Base-by-base conservation (phyloP, 2,329 filamentous ascomycete species). In the Colletotrichum coccodes region DNA sequence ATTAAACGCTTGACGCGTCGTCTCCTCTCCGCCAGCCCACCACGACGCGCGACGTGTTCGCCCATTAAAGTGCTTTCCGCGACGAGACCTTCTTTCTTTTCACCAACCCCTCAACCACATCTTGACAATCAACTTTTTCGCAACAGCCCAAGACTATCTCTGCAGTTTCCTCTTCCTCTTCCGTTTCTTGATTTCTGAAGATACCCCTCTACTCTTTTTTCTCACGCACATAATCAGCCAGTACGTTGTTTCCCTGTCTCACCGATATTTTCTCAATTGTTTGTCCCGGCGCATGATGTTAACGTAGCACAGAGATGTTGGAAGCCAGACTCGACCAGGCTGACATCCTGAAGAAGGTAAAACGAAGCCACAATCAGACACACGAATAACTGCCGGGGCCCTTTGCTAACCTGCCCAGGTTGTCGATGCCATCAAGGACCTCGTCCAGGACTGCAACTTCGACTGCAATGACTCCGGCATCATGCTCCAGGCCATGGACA, bases 401-500 rank as follows among this genome's bases (percentile, higher is more conserved):
- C 11, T 38, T 32, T 56, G 57, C 70, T 68, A 46, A 50, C 66
- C 7, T n/a, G 52, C 23, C 56, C 74, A 97, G 94, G 94, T 98
- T 72, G 95, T 99, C 77, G 97, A 99, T 81, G 94, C 97, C 76
- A 98, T 99, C 91, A 98, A 98, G 85, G 96, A 99, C 78, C 91
- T 99, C 59, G 96, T 99, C 61, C 96, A 98, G 84, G 96, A 99
- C 85, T 99, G 96, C 91, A 99, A 99, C 86, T 99, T 99, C 85
- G 96, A 99, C 88, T 99, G 97, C 92, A 99, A 98, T 92, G 97
- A 99, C 88, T 95, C 94, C 63, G 96, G 96, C 71, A 96, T 99
- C 78, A 95, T 95, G 59, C 93, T 99, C 64, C 96, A 99, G 84
- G 96, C 96, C 78, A 99, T 99, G 97, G 96, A 99, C 87, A 99